Base-by-base conservation (phyloP, 495 filamentous ascomycete species). In the Penicillium mononematosum region DNA sequence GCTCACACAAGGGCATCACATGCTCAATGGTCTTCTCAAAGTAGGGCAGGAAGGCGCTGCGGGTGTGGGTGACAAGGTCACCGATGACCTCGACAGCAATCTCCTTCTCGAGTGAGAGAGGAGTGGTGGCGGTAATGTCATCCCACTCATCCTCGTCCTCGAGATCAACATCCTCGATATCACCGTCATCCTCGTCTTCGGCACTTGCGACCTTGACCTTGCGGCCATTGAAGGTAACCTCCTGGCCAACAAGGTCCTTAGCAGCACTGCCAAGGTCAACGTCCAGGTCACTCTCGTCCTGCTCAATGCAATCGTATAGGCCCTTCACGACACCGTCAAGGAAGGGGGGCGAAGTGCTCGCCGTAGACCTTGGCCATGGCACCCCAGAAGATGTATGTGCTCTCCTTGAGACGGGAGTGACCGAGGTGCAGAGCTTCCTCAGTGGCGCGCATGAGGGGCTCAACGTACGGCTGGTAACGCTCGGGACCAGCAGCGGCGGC, bases 311-410 rank as follows among this genome's bases (percentile, higher is more conserved):
- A 29, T 89, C 84, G 58, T 93, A 88, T 4, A 98, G 80, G 45
- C 88, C 91, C 64, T 91, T 88, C 62, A 95, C 86, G 48, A 92
- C 92, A 48, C 88, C 91, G 5, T 84, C 81, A 6, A 98, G 83
- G 79, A 95, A 96, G 14, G 88, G 88, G 86, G 45, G 85, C 81
- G 68, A 98, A 96, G 36, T 96, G 85, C 68, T 91, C 91, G 62
- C 86, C 84, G 69, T 98, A 98, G 8, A 98, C 91, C 74, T 93
- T 95, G 48, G 94, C 87, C 72, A 98, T 86, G 24, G 86, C 89
- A 63, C 90, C 90, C 92, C 94, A 98, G 58, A 98, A 83, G 60
- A 98, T 91, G 75, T 95, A 98, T 68, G 90, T 95, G 52, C 91
- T 97, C 75, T 98, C 95, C 68, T 89, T 85, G 47, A 98, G 82